Percentiles rank a stretch among this genome's conserved stretches.
Conservation (phyloP, 257 asterid species). For the Solanum tacnaense region DNA sequence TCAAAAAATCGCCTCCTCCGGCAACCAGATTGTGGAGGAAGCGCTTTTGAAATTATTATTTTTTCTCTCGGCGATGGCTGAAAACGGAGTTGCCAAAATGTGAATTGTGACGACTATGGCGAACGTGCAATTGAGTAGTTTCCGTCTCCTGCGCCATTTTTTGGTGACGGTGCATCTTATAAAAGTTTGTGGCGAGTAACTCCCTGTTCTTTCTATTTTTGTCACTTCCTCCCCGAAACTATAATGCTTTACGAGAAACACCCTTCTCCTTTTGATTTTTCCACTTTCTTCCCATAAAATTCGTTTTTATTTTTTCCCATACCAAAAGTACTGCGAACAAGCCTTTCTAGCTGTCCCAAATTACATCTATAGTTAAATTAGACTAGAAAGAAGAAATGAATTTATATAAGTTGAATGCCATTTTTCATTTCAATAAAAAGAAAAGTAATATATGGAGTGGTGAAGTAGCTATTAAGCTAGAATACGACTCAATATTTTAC, state of each 20-base stretch:
- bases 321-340: not conserved
- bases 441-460: not conserved
- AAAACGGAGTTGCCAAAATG: not conserved
- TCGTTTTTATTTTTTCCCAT: not conserved
- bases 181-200: not conserved
- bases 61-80: not conserved
- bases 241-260: not conserved
- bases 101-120: not conserved
- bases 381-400: not conserved
- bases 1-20: constrained; percentile 2
- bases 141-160: not conserved
- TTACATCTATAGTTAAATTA: not conserved
- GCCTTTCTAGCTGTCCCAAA: not conserved
- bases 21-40: not conserved
- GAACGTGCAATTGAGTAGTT: not conserved
- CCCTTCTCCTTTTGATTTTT: not conserved
- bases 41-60: not conserved
- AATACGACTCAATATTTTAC: not conserved
- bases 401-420: not conserved
- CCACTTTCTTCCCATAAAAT: not conserved
- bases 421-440: not conserved
- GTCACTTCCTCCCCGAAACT: not conserved
- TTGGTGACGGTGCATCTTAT: not conserved
- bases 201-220: not conserved
- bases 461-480: not conserved